These are phyloP conservation scores for Lophiostoma macrostomum DNA, from an alignment of 495 filamentous ascomycete species.

Conservation along the genomic window DNA sequence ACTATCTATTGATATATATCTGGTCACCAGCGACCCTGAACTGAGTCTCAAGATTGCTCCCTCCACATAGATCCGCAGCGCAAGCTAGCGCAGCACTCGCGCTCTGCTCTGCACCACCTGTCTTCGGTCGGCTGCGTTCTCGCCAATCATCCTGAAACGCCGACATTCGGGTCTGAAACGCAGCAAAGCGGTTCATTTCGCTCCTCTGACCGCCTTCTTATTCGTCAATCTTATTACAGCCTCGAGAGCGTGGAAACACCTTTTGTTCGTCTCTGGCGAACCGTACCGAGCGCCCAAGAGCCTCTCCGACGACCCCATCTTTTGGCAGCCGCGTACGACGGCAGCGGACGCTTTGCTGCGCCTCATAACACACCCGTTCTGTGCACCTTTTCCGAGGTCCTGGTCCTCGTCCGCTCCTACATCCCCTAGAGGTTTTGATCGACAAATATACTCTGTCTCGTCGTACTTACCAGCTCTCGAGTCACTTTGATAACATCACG, in stretches of 20 bases:
- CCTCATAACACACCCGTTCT: conserved; percentile 9
- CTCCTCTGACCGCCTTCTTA: conserved; percentile 4
- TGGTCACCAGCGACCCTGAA: no score
- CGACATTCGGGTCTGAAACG: conserved; percentile 21
- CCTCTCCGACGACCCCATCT: conserved; percentile 10
- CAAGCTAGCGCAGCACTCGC: no score
- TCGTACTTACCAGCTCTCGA: no score
- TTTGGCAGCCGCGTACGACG: neutral
- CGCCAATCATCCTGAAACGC: conserved; percentile 29
- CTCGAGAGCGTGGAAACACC: neutral
- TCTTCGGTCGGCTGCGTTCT: conserved; percentile 2
- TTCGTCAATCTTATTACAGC: conserved; percentile 6
- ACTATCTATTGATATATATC: no score
- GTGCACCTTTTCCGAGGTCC: neutral
- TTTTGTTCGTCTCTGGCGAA: conserved; percentile 19
- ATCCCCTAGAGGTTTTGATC: no score
- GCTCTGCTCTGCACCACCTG: no score
- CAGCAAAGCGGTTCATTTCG: conserved; percentile 25
- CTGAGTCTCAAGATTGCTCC: no score
- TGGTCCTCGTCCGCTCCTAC: conserved; percentile 10
- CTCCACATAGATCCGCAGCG: no score
- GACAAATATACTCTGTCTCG: no score
- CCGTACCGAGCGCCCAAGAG: conserved; percentile 14
- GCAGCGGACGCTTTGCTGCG: conserved; percentile 13
- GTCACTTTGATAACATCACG: no score